phyloP scores from a whole-genome alignment of 2,329 filamentous ascomycete genomes.

The Pyricularia grisea region DNA sequence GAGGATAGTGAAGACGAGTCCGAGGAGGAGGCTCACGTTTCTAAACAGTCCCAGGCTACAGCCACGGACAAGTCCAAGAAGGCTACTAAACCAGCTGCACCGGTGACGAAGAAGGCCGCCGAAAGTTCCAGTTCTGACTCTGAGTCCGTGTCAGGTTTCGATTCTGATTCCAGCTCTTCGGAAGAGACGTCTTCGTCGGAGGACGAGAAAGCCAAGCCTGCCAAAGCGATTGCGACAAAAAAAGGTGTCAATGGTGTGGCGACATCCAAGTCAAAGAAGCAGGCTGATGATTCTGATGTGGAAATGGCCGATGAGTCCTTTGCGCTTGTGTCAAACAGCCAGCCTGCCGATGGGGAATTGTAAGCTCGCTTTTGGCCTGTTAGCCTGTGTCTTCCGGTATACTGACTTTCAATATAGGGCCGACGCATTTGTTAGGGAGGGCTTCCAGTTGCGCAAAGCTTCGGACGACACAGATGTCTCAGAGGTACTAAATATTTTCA shows the following conservation, averaged over 20 bases:
- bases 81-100: slow-evolving; percentile 1
- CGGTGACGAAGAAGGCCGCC: slow-evolving; percentile 4
- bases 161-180: slow-evolving; percentile 2
- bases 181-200: slow-evolving; percentile 1
- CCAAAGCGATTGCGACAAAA: background rate
- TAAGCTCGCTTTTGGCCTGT: background rate
- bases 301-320: slow-evolving; percentile 26
- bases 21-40: slow-evolving; percentile 12
- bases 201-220: background rate
- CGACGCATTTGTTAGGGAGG: slow-evolving; percentile 34
- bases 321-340: slow-evolving; percentile 7
- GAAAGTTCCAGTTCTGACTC: slow-evolving; percentile 6
- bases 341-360: background rate
- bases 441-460: slow-evolving; percentile 44
- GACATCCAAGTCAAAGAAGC: background rate
- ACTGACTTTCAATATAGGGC: slow-evolving; percentile 6
- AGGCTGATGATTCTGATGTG: slow-evolving; percentile 6
- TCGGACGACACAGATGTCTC: slow-evolving; percentile 27
- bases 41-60: slow-evolving; percentile 10
- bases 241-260: background rate
- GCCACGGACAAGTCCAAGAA: slow-evolving; percentile 10
- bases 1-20: slow-evolving; percentile 18
- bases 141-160: slow-evolving; percentile 9
- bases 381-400: background rate
- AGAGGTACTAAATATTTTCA: slow-evolving; percentile 45